Conservation (phyloP, 1,284 basidiomycete genomes). For the Gomphus sp. region DNA sequence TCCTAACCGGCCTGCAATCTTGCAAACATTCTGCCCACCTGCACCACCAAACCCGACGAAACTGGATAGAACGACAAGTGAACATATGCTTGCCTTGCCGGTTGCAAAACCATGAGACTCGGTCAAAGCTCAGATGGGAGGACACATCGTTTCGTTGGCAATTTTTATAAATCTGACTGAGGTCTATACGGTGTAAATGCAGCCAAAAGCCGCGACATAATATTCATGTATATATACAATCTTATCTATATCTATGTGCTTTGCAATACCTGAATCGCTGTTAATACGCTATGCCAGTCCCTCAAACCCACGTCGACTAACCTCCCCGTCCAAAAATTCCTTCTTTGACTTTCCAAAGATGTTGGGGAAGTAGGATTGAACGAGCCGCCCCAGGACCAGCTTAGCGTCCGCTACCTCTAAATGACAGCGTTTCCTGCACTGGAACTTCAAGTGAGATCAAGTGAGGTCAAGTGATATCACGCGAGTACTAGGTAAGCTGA, state of each 20-base stretch:
- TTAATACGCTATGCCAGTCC: conserved; percentile 62
- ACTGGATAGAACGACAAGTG: conserved; percentile 25
- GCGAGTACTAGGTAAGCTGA: too few species aligned
- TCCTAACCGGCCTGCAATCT: conserved; percentile 72
- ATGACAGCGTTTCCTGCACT: conserved; percentile 68
- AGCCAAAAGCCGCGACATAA: not conserved
- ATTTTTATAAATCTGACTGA: conserved; percentile 84
- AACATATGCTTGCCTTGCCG: conserved; percentile 75
- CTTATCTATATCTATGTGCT: conserved; percentile 67
- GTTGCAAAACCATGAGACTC: conserved; percentile 86
- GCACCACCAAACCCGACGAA: conserved; percentile 88
- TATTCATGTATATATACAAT: too few species aligned
- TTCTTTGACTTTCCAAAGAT: conserved; percentile 85
- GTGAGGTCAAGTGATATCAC: too few species aligned
- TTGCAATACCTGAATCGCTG: conserved; percentile 40
- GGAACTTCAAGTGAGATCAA: too few species aligned
- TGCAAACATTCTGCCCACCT: conserved; percentile 88
- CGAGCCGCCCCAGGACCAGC: conserved; percentile 72
- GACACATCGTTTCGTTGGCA: conserved; percentile 90
- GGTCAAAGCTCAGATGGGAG: conserved; percentile 87
- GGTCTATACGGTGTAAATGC: not conserved
- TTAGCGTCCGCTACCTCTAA: conserved; percentile 86
- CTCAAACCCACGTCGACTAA: conserved; percentile 57
- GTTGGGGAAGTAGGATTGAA: conserved; percentile 77
- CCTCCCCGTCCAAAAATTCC: conserved; percentile 69